phyloP scores from a whole-genome alignment of 1,284 basidiomycete genomes.

The Moniliella sp. region DNA sequence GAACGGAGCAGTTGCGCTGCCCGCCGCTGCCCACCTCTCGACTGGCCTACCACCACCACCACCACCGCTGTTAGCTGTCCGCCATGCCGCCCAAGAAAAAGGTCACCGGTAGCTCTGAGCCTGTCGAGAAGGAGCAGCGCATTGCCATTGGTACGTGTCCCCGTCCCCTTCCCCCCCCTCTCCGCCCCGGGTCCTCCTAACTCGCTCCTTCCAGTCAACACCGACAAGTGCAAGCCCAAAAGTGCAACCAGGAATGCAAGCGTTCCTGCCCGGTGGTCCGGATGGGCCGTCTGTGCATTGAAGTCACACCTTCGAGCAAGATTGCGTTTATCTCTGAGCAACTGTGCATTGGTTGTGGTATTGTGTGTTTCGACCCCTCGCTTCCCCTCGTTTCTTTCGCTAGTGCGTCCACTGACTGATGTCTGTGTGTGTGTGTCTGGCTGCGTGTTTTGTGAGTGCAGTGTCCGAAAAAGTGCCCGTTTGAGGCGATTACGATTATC shows the following conservation, averaged over 20 bases:
- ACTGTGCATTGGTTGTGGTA: slow-evolving; percentile 34
- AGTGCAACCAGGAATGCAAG: slow-evolving; percentile 33
- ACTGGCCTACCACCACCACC: too few species aligned
- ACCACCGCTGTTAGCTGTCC: too few species aligned
- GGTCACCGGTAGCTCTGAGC: background rate
- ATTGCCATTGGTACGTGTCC: slow-evolving; percentile 23
- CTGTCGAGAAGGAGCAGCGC: slow-evolving; percentile 23
- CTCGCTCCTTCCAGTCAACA: slow-evolving; percentile 26
- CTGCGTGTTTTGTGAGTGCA: slow-evolving; percentile 1
- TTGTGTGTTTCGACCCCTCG: slow-evolving; percentile 5
- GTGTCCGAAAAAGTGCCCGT: slow-evolving; percentile 33
- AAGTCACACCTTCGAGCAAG: slow-evolving; percentile 24
- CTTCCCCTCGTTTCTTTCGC: too few species aligned
- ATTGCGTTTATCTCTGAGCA: slow-evolving; percentile 31
- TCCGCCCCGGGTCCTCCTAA: too few species aligned
- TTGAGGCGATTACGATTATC: slow-evolving; percentile 34
- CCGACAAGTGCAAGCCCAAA: slow-evolving; percentile 34
- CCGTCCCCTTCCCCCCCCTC: too few species aligned
- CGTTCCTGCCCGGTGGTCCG: slow-evolving; percentile 31
- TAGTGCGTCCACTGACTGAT: too few species aligned
- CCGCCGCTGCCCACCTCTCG: too few species aligned
- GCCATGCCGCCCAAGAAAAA: too few species aligned
- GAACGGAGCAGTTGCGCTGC: too few species aligned
- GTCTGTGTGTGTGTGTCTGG: background rate
- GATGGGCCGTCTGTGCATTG: slow-evolving; percentile 28